phyloP scores from a whole-genome alignment of 371 early-diverging fungal species.

The Actinomucor elegans region DNA sequence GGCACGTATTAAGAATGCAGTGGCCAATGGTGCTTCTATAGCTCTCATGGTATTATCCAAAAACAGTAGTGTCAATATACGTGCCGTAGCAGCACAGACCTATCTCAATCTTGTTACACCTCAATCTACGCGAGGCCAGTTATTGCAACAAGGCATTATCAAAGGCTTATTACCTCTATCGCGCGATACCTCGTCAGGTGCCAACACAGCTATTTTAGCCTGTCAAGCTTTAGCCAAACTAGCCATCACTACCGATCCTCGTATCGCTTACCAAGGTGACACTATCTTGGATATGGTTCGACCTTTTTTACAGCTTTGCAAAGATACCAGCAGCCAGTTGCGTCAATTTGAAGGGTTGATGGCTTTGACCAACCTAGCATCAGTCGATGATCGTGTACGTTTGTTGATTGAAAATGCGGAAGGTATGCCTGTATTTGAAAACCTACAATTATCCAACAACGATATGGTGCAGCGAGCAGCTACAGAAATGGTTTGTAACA shows the following conservation, averaged over 20 bases:
- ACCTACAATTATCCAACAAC: constrained; percentile 77
- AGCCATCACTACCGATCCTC: constrained; percentile 88
- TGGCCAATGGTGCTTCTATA: constrained; percentile 60
- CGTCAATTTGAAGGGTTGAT: constrained; percentile 89
- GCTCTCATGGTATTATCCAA: constrained; percentile 57
- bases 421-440: constrained; percentile 75
- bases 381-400: constrained; percentile 56
- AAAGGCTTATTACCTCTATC: constrained; percentile 60
- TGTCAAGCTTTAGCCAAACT: constrained; percentile 89
- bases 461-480: constrained; percentile 88
- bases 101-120: constrained; percentile 73
- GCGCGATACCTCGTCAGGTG: constrained; percentile 26
- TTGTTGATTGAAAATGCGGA: constrained; percentile 46
- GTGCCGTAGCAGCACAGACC: constrained; percentile 65
- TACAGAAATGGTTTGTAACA: constrained; percentile 91
- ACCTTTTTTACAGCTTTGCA: constrained; percentile 60
- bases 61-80: constrained; percentile 56
- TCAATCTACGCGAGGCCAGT: constrained; percentile 64
- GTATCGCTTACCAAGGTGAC: constrained; percentile 77
- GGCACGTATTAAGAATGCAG: constrained; percentile 50
- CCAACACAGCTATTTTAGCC: constrained; percentile 37
- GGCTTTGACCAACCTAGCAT: constrained; percentile 91
- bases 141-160: constrained; percentile 86
- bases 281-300: constrained; percentile 61
- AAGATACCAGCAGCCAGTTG: constrained; percentile 60